Evolutionary conservation across 108 stramenopile species (phyloP).

Genomic region (Skeletonema menzelii): DNA sequence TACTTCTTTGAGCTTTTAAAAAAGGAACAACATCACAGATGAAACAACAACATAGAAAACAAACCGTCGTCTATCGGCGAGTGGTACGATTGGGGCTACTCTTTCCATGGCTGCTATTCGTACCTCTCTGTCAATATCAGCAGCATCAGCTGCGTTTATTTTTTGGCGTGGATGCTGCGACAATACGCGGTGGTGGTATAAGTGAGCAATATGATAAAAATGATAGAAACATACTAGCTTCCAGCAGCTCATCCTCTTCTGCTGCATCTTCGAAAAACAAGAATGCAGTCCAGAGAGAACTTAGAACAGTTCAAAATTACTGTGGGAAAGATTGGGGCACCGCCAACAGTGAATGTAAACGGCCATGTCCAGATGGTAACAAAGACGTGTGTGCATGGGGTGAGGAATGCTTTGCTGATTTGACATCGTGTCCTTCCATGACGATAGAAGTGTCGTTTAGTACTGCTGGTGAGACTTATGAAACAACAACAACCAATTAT

Average conservation of each 20-base stretch:
- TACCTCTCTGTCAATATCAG: not conserved
- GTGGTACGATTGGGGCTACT: not conserved
- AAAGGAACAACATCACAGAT: not conserved
- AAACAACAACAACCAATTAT: not conserved
- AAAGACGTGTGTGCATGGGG: not conserved
- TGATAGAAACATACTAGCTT: not conserved
- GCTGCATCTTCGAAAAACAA: not conserved
- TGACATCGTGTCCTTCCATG: not conserved
- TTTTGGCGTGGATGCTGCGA: not conserved
- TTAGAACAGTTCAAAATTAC: not conserved
- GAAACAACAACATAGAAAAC: not conserved
- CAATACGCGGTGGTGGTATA: not conserved
- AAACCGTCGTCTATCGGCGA: not conserved
- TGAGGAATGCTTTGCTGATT: not conserved
- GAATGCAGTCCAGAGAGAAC: not conserved
- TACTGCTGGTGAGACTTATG: not conserved
- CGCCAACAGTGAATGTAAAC: not conserved
- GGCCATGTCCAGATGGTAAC: not conserved
- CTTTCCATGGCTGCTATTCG: not conserved
- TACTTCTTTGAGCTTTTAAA: no score
- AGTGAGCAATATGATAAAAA: not conserved
- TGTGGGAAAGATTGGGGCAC: not conserved
- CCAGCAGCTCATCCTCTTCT: not conserved
- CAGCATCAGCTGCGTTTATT: not conserved
- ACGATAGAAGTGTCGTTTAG: not conserved